Evolutionary conservation across 192 early-diverging fungal species (phyloP), one percentile per base, ranked within the genome.

Genomic region (Rhizoclosmatium sp.): DNA sequence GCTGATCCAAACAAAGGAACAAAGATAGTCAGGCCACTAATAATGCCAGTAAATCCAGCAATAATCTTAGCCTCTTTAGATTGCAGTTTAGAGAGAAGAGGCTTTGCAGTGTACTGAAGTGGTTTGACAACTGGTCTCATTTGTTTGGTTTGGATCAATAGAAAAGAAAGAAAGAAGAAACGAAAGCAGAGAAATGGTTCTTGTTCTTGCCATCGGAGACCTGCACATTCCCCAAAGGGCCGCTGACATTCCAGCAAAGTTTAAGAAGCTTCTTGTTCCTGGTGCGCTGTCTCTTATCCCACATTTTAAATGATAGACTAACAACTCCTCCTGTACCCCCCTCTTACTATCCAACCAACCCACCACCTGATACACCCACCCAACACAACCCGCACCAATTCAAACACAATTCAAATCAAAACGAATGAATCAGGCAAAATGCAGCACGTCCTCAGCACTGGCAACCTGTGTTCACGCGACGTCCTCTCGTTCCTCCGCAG

Each of bases 171-270:
- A 54, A 54, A 12, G 0, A 54, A 54, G 51, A 54, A 54, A 31
- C 31, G 51, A 54, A 54, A 12, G 5, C 5, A 54, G 51, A 54
- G 16, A 79, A 64, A 85, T 89, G 94, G 73, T 75, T 31, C 85
- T 97, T 31, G 92, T 96, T 71, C 89, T 98, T 40, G 93, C 90
- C 65, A 92, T 98, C 80, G 96, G 96, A 71, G 97, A 99, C 84
- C 89, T 97, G 71, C 95, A 98, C 88, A 95, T 99, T 85, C 97
- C 97, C 48, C 91, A 97, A 76, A 91, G 97, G 4, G 92, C 92
- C 39, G 89, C 93, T 47, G 93, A 94, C 85, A 86, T 99, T 54
- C 97, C 97, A 0, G 83, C 88, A 54, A 96, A 96, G 82, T 98
- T 99, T 86, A 95, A 93, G 82, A 95, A 94, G 82, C 88, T 99